phyloP scores from a whole-genome alignment of 352 stramenopile species.

The Globisporangium nunn region DNA sequence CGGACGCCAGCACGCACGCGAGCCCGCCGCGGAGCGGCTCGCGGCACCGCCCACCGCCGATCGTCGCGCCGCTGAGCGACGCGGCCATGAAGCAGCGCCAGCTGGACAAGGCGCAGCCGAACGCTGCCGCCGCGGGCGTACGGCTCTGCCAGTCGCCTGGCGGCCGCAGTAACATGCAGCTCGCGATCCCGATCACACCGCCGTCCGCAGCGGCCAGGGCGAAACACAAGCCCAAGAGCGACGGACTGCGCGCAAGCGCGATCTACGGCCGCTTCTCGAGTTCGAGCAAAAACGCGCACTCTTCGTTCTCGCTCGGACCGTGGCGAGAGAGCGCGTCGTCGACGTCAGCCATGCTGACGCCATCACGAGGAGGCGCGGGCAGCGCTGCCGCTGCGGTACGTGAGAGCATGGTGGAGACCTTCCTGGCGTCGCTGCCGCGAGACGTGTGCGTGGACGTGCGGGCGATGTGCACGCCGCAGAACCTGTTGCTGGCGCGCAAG shows the following conservation, averaged over 20 bases:
- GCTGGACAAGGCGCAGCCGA: not conserved
- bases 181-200: constrained; percentile 32
- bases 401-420: constrained; percentile 29
- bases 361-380: not conserved
- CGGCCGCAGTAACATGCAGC: constrained; percentile 25
- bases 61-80: constrained; percentile 4
- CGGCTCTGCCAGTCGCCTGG: constrained; percentile 30
- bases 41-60: constrained; percentile 20
- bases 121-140: constrained; percentile 1
- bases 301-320: constrained; percentile 10
- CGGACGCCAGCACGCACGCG: not conserved
- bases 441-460: constrained; percentile 43
- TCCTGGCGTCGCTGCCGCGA: constrained; percentile 23
- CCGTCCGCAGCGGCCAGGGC: constrained; percentile 7
- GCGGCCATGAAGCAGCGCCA: not conserved
- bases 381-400: constrained; percentile 11
- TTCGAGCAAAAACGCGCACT: not conserved
- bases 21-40: constrained; percentile 4
- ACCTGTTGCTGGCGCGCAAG: constrained; percentile 14
- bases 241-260: constrained; percentile 8
- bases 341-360: not conserved
- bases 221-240: constrained; percentile 1
- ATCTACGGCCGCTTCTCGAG: constrained; percentile 7
- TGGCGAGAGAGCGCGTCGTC: constrained; percentile 4
- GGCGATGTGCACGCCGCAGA: constrained; percentile 30